phyloP scores from a whole-genome alignment of 169 alveolate species.

The Plasmodium chabaudi region DNA sequence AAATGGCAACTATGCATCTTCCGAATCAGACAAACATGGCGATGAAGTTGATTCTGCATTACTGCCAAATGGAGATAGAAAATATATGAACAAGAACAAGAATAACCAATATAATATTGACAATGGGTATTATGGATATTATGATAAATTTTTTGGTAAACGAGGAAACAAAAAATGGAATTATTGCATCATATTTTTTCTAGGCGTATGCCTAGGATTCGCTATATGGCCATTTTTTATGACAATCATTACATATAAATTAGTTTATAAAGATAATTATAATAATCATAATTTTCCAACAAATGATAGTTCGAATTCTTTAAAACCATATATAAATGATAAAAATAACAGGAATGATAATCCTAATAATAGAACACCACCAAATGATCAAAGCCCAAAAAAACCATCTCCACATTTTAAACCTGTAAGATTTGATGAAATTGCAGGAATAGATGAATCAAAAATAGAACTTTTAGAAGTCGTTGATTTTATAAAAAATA shows the following conservation, averaged over 20 bases:
- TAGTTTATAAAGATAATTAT: conserved; percentile 65
- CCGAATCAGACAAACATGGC: conserved; percentile 43
- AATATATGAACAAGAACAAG: conserved; percentile 14
- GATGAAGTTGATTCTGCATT: conserved; percentile 56
- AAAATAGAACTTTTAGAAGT: conserved; percentile 94
- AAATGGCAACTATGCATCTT: conserved; percentile 59
- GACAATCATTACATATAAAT: conserved; percentile 72
- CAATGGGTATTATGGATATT: conserved; percentile 7
- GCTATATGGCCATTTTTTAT: conserved; percentile 77
- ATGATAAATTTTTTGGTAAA: conserved; percentile 50
- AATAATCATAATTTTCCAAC: conserved; percentile 59
- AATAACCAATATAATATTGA: conserved; percentile 27
- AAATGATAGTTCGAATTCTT: conserved; percentile 28
- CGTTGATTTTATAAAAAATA: conserved; percentile 93
- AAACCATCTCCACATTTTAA: conserved; percentile 68
- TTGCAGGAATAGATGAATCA: conserved; percentile 90
- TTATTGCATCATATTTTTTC: conserved; percentile 67
- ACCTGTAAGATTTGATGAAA: conserved; percentile 68
- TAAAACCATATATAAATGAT: conserved; percentile 64
- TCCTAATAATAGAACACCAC: conserved; percentile 4
- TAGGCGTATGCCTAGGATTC: conserved; percentile 76
- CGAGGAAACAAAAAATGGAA: conserved; percentile 76
- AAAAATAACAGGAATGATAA: conserved; percentile 47
- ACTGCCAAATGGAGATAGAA: conserved; percentile 18
- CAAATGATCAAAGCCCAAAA: conserved; percentile 42